Evolutionary conservation across 2,329 filamentous ascomycete species (phyloP).

Genomic region (Penicillium sp.): DNA sequence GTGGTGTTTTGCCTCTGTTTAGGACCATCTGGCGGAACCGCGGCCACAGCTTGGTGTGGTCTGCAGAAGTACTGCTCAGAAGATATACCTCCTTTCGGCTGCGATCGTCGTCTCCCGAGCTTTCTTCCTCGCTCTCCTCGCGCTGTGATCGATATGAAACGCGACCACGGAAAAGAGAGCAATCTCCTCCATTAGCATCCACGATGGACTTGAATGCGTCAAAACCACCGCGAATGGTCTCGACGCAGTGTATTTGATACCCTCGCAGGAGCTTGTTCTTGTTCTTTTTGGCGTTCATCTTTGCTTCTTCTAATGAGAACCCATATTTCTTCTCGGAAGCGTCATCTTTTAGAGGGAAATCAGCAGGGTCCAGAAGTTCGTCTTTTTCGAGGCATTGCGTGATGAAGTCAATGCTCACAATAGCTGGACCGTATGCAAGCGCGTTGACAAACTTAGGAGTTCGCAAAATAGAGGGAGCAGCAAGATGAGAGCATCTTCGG

Average conservation of each 20-base stretch:
- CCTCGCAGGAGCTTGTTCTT: constrained; percentile 66
- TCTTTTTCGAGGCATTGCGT: constrained; percentile 64
- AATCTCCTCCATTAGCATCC: constrained; percentile 77
- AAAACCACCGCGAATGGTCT: constrained; percentile 67
- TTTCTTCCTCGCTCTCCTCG: constrained; percentile 30
- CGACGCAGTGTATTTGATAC: constrained; percentile 75
- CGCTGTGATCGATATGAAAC: constrained; percentile 57
- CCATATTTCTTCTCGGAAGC: constrained; percentile 66
- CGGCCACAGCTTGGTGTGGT: constrained; percentile 67
- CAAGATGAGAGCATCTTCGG: constrained; percentile 70
- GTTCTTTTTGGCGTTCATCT: constrained; percentile 70
- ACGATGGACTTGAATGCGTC: constrained; percentile 81
- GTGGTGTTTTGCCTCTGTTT: constrained; percentile 67
- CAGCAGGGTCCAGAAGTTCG: constrained; percentile 53
- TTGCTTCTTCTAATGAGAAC: constrained; percentile 56
- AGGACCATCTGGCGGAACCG: constrained; percentile 71
- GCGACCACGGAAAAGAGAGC: constrained; percentile 66
- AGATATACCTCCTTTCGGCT: constrained; percentile 70
- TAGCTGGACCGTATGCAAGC: constrained; percentile 66
- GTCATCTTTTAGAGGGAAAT: constrained; percentile 62
- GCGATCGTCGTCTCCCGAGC: constrained; percentile 52
- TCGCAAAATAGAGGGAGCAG: constrained; percentile 74
- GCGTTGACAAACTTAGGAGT: constrained; percentile 91
- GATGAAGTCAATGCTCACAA: constrained; percentile 71
- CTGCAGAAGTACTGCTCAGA: constrained; percentile 57